Evolutionary conservation across 805 yeast genomes (phyloP).

Genomic region (Zygoascus tannicola): DNA sequence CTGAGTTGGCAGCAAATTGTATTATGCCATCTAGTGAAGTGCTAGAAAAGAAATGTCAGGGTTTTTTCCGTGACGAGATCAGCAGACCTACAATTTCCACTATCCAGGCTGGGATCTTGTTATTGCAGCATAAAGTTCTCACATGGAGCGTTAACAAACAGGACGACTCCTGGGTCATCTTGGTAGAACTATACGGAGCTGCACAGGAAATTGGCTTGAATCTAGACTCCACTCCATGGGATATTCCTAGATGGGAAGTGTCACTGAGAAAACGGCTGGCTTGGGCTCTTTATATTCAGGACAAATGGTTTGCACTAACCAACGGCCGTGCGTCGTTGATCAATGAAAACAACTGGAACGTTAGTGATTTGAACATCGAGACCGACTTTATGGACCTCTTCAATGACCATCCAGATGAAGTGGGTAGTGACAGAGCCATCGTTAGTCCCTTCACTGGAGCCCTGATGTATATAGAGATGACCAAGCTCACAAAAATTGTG

Average conservation of each 20-base stretch:
- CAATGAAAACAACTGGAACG: slow-evolving; percentile 67
- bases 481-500: slow-evolving; percentile 17
- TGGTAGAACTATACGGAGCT: slow-evolving; percentile 67
- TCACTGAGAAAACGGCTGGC: slow-evolving; percentile 75
- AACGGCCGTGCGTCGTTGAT: slow-evolving; percentile 75
- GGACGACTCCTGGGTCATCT: slow-evolving; percentile 35
- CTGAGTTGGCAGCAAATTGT: slow-evolving; percentile 13
- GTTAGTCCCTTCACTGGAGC: slow-evolving; percentile 14
- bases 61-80: slow-evolving; percentile 18
- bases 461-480: slow-evolving; percentile 18
- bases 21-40: slow-evolving; percentile 14
- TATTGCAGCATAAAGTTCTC: slow-evolving; percentile 35
- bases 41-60: slow-evolving; percentile 16
- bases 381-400: slow-evolving; percentile 13
- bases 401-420: slow-evolving; percentile 1
- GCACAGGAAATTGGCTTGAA: slow-evolving; percentile 84
- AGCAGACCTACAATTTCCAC: slow-evolving; percentile 16
- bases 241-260: slow-evolving; percentile 83
- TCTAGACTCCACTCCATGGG: slow-evolving; percentile 74
- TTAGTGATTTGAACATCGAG: slow-evolving; percentile 38
- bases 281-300: slow-evolving; percentile 86
- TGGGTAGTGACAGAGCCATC: neutral
- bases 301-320: slow-evolving; percentile 72
- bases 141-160: slow-evolving; percentile 19
- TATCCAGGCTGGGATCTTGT: slow-evolving; percentile 30